Evolutionary conservation across 495 filamentous ascomycete species (phyloP).

Genomic region (Daldinia grandis): DNA sequence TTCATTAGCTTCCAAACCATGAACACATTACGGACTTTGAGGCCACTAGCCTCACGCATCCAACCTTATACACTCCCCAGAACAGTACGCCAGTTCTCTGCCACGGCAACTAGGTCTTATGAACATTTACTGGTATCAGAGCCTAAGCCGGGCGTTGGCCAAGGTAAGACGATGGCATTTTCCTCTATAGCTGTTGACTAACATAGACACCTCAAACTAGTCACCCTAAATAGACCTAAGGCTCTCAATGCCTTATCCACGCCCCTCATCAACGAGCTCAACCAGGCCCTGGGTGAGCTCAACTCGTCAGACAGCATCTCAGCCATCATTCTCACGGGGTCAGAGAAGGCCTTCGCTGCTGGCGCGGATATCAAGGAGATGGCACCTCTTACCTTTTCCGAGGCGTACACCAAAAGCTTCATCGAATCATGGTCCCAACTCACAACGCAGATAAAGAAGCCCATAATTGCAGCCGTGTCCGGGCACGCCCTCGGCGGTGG

Average conservation of each 20-base stretch:
- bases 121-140: constrained; percentile 81
- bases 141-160: constrained; percentile 86
- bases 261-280: constrained; percentile 89
- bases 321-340: constrained; percentile 87
- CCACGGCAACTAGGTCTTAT: constrained; percentile 67
- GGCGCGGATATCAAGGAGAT: constrained; percentile 99
- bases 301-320: constrained; percentile 73
- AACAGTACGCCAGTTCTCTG: constrained; percentile 63
- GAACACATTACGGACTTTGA: constrained; percentile 65
- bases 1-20: constrained; percentile 47
- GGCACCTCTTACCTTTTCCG: constrained; percentile 84
- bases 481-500: constrained; percentile 94
- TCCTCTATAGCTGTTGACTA: constrained; percentile 4
- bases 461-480: constrained; percentile 91
- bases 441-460: constrained; percentile 82
- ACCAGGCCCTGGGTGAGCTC: constrained; percentile 77
- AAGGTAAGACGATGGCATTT: constrained; percentile 64
- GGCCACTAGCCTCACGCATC: constrained; percentile 68
- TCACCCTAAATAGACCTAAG: constrained; percentile 95
- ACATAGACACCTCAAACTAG: constrained; percentile 53
- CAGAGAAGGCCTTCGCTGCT: constrained; percentile 88
- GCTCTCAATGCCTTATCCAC: constrained; percentile 91
- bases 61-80: constrained; percentile 59
- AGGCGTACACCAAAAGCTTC: constrained; percentile 86
- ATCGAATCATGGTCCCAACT: constrained; percentile 92